Base-by-base conservation (phyloP, 129 eudicot genomes). In the Scalesia atractyloides region DNA sequence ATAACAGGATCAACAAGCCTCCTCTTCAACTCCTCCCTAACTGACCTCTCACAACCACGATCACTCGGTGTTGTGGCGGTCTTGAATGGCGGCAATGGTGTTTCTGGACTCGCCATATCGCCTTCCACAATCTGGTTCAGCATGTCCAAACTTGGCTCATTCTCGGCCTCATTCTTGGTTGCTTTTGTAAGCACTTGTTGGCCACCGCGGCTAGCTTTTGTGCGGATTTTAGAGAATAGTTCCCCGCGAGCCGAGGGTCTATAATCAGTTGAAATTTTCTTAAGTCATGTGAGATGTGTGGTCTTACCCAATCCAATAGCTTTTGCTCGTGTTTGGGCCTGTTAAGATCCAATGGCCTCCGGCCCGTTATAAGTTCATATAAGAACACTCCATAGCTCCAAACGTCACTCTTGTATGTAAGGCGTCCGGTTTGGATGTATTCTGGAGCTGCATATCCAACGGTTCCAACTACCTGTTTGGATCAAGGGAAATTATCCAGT, bases 371-470 rank as follows among this genome's bases (percentile, higher is more conserved):
- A 49, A 90, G 93, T 68, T 90, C 96, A n/a, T 87, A 90, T 63
- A 90, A 78, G 54, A 90, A 90, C n/a, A 90, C 81, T 5, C 96
- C 96, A 24, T 87, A 90, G 69, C 96, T 90, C 96, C 96, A 90
- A 11, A 90, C 93, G 14, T 90, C 96, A 62, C 90, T 84, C 66
- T 90, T 90, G 71, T 83, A 82, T 7, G 96, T 90, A 34, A 90
- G 87, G 17, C 88, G 90, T 18, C 96, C 96, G 10, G 96, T 90
- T 63, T 85, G 96, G 17, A 90, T 76, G 83, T 90, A 90, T 22
- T 90, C 96, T 4, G 96, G 96, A 17, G 96, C 96, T 61, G 96
- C 96, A 13, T 90, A 90, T 68, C 96, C 96, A 6, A 90, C 80
- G 1, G 96, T 90, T 64, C 96, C 96, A 56, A 90, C 96, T 8